Conservation (phyloP, 768 basidiomycete species). For the Asterophora parasitica region DNA sequence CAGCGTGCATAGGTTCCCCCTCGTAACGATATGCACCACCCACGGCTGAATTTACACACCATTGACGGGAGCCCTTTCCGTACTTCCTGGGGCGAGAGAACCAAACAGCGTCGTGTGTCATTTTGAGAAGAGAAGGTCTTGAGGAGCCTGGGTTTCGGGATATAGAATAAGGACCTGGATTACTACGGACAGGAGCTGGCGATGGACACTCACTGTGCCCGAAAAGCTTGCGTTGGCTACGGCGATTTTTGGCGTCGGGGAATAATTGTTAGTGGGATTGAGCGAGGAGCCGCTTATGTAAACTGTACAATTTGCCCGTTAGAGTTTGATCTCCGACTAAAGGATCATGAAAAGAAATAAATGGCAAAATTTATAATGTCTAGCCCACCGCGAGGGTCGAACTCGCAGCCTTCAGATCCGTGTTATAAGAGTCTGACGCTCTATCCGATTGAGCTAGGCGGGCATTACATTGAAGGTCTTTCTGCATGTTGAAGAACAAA, state of each 20-base stretch:
- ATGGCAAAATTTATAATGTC: too few relatives aligned
- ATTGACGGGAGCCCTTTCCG: constrained; percentile 95
- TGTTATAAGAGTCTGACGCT: constrained; percentile 56
- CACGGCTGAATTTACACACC: constrained; percentile 46
- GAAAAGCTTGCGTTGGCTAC: constrained; percentile 16
- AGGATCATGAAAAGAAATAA: too few relatives aligned
- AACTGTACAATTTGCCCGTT: constrained; percentile 32
- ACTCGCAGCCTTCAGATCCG: constrained; percentile 84
- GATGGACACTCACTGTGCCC: constrained; percentile 25
- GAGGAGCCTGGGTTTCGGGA: constrained; percentile 9
- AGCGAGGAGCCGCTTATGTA: constrained; percentile 27
- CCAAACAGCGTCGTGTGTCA: constrained; percentile 99
- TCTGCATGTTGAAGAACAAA: too few relatives aligned
- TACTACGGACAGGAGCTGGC: neutral
- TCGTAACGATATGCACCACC: neutral
- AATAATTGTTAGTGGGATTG: constrained; percentile 13
- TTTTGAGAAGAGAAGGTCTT: constrained; percentile 36
- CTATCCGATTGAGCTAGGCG: constrained; percentile 65
- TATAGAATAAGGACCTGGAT: neutral
- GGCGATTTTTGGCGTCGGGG: constrained; percentile 11
- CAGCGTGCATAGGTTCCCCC: neutral
- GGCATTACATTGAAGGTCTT: too few relatives aligned
- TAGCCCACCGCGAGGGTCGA: constrained; percentile 84
- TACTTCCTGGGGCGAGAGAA: constrained; percentile 93
- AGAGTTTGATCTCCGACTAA: constrained; percentile 36